Evolutionary conservation across 2,329 filamentous ascomycete species (phyloP), one percentile per base, ranked within the genome.

Genomic region (Microsporum canis): DNA sequence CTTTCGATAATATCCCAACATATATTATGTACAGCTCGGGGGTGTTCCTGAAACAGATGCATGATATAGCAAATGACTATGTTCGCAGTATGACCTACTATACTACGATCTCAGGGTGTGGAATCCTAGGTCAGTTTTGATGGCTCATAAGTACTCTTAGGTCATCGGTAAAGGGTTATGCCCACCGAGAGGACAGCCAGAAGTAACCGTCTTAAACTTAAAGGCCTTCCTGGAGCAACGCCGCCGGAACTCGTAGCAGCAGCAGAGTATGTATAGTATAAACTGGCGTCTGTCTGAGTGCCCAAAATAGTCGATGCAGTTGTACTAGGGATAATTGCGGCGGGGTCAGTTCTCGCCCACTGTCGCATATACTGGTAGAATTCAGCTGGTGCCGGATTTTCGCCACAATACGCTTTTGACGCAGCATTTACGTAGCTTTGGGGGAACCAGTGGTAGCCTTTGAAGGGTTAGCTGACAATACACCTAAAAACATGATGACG

Each of bases 371-470:
- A 58, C 6, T 27, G 8, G 3, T 45, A 58, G 14, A 58, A 45
- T 31, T 47, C 57, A 12, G 23, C 31, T 7, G 17, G 23, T 7
- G 39, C 36, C 0, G 39, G 36, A 12, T 17, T 17, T 33, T 17
- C 17, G 1, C 39, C 57, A 23, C 57, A 58, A 38, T 58, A 58
- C 10, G 57, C 39, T 17, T 38, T 45, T 4, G 17, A 43, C 1
- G 43, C 43, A 33, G 57, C 57, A 10, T 47, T 27, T 14, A 58
- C 57, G 27, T 58, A 58, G 36, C 36, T 58, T 23, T 58, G 27
- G n/a, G 57, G 57, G 27, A 58, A 58, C 57, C 57, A 58, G 27
- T 58, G 57, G 33, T 58, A 58, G 4, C 57, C 57, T 58, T 58
- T 58, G 5, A 4, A 4, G 4, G 3, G 7, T 58, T 23, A 43